phyloP scores from a whole-genome alignment of 257 asterid genomes.

The Lavandula angustifolia region DNA sequence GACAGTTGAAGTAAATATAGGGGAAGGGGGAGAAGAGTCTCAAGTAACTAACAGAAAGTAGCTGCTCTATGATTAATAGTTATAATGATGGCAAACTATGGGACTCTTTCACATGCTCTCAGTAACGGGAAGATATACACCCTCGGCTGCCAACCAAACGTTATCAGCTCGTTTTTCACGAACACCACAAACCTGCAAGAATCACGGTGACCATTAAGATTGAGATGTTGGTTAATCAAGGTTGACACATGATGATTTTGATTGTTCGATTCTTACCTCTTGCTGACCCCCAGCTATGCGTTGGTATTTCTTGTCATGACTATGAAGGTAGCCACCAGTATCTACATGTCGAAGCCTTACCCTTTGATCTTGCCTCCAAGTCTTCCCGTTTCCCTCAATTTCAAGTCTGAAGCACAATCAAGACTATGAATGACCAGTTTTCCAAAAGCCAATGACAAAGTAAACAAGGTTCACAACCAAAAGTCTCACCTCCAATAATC shows the following conservation, averaged over 20 bases:
- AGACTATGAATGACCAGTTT: not conserved
- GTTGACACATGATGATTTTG: not conserved
- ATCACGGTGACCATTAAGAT: not conserved
- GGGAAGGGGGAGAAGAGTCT: not conserved
- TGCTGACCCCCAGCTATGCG: constrained; percentile 99
- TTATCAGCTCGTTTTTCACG: constrained; percentile 87
- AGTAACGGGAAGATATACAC: constrained; percentile 73
- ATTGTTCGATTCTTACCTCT: constrained; percentile 59
- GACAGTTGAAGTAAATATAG: constrained; percentile 17
- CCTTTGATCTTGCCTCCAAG: constrained; percentile 98
- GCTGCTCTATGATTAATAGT: constrained; percentile 12
- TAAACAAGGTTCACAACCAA: not conserved
- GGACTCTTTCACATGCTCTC: constrained; percentile 58
- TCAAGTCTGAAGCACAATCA: constrained; percentile 56
- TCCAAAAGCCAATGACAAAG: not conserved
- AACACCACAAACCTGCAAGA: constrained; percentile 85
- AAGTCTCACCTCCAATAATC: constrained; percentile 81
- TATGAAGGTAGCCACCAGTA: constrained; percentile 91
- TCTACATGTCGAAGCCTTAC: constrained; percentile 86
- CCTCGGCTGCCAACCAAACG: constrained; percentile 95
- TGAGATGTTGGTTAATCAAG: not conserved
- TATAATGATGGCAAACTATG: constrained; percentile 13
- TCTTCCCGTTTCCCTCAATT: constrained; percentile 92
- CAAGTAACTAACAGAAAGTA: not conserved
- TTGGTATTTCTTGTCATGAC: constrained; percentile 93